Percentiles rank a stretch among this genome's conserved stretches.
phyloP scores from a whole-genome alignment of 2,329 filamentous ascomycete genomes.

The Kalmusia sp. region DNA sequence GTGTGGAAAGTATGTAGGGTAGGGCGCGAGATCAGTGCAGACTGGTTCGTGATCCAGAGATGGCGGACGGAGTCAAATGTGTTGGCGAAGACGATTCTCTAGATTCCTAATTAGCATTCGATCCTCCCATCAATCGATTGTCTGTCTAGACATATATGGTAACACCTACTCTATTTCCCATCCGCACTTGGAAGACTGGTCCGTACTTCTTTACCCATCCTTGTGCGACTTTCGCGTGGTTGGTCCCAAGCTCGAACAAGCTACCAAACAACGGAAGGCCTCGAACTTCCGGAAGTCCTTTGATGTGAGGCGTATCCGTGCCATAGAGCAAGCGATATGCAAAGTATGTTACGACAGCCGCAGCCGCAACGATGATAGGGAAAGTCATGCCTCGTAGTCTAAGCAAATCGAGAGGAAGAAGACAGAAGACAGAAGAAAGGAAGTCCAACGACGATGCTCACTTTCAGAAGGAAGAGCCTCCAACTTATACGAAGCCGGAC shows the following conservation, averaged over 20 bases:
- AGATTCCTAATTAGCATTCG: conserved; percentile 8
- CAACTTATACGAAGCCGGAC: too few species aligned
- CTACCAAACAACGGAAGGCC: conserved; percentile 57
- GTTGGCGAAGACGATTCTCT: conserved; percentile 80
- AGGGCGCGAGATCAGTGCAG: conserved; percentile 77
- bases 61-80: conserved; percentile 76
- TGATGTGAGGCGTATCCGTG: conserved; percentile 58
- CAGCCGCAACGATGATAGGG: conserved; percentile 51
- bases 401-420: not conserved
- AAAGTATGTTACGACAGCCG: conserved; percentile 50
- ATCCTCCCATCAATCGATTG: too few species aligned
- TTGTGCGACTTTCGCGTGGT: conserved; percentile 55
- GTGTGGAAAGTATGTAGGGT: conserved; percentile 78
- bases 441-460: too few species aligned
- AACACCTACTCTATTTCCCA: conserved; percentile 68
- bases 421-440: not conserved
- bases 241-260: conserved; percentile 53
- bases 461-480: too few species aligned
- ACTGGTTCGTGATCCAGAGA: conserved; percentile 81
- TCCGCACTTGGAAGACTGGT: conserved; percentile 57
- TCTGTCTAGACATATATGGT: not conserved
- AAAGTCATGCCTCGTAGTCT: conserved; percentile 40
- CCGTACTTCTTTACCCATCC: conserved; percentile 57
- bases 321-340: conserved; percentile 51
- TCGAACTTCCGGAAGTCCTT: conserved; percentile 55